Evolutionary conservation across 768 basidiomycete genomes (phyloP), one percentile per base, ranked within the genome.

Genomic region (Termitomyces sp.): DNA sequence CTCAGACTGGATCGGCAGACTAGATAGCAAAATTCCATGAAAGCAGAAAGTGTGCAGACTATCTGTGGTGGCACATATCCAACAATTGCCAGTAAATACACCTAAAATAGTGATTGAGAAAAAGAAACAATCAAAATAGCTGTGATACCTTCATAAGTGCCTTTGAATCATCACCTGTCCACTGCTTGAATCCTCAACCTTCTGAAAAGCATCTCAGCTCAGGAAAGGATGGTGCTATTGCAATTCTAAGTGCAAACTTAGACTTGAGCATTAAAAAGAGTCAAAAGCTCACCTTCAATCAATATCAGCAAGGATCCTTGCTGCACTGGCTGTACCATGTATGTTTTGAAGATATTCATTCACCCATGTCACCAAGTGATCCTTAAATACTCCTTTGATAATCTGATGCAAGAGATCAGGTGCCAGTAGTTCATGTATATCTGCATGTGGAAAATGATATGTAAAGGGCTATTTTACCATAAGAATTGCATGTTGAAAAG

Each of bases 31-130:
- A 67, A 68, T 5, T 70, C 57, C 7, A 70, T 20, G 18, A 72
- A 67, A 0, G 66, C 60, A 9, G 38, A 5, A 8, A 73, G 18
- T 2, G 65, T 55, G 8, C 52, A 7, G 8, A 70, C 38, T 0
- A 73, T 55, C 0, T 68, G 58, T 0, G 56, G 32, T 0, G 64
- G 66, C 0, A 74, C 57, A 56, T 66, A 52, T 0, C 69, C 73
- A 35, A 60, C 57, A 18, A 73, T 72, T 3, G 69, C 70, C 0
- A 63, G 55, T 16, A 74, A 59, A 46, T 68, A 73, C 16, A 71
- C 70, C 69, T 67, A 26, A 41, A 23, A 23, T 23, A 23, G 23
- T 23, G 23, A 23, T 23, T 23, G 23, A 23, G 23, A 23, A 23
- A 23, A 23, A 23, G 23, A 23, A 23, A 23, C 23, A 23, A 23